Conservation (phyloP, 148 eudicot species). For the Rhododendron vialii region DNA sequence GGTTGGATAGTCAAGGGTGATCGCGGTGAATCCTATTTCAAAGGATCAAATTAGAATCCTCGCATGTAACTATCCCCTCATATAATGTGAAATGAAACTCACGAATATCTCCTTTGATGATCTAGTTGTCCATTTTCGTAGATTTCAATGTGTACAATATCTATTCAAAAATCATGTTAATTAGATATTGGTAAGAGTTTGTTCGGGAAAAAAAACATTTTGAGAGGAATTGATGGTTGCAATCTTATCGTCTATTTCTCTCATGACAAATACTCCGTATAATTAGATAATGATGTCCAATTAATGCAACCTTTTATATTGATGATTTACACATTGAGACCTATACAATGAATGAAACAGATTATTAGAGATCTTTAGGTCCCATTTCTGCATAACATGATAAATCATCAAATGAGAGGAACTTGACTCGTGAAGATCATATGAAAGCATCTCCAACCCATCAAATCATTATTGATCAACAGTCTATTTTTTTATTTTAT, state of each 20-base stretch:
- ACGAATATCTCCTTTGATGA: background rate
- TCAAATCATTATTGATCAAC: too few relatives aligned
- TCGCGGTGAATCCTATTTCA: background rate
- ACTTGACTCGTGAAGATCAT: background rate
- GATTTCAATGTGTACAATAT: background rate
- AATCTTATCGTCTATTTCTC: background rate
- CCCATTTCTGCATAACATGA: background rate
- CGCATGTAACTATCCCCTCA: background rate
- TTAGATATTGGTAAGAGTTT: background rate
- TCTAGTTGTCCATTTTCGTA: background rate
- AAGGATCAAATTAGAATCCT: background rate
- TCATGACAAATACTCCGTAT: background rate
- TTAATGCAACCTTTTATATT: background rate
- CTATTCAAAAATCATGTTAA: background rate
- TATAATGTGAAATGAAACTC: background rate
- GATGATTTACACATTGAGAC: background rate
- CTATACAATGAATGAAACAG: background rate
- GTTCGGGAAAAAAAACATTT: background rate
- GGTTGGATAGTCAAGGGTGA: background rate
- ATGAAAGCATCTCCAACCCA: background rate
- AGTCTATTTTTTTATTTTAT: too few relatives aligned
- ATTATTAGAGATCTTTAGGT: background rate
- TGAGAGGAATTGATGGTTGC: background rate
- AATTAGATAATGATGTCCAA: background rate
- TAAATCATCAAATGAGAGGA: background rate